Evolutionary conservation across 2,329 filamentous ascomycete species (phyloP), one percentile per base, ranked within the genome.

Genomic region (Colletotrichum cuscutae): DNA sequence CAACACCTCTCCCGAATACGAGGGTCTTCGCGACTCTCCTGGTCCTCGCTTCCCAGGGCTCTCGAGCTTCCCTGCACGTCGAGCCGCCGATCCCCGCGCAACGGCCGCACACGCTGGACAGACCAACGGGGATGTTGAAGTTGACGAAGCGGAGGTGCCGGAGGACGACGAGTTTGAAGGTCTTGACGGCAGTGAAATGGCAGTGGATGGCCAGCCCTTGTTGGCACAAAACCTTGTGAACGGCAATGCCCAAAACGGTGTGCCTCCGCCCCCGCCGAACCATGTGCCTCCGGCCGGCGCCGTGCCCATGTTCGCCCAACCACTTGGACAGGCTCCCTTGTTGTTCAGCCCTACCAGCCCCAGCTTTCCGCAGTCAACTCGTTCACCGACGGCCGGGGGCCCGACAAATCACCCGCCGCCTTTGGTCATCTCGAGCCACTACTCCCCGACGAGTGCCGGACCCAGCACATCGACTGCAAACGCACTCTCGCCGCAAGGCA

Each of bases 1-100:
- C 52, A 97, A 95, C 76, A 85, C 81, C 0, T 83, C 85, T 12
- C 80, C 82, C 0, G 82, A 84, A 42, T 90, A 89, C 66, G 83
- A 86, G 53, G 82, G 84, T 4, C 77, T 85, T 8, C 84, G 85
- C 35, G 82, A 85, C 7, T 79, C 68, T 59, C 76, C 26, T 73
- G 66, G 56, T 70, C 53, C 65, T 65, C 70, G 75, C 66, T 74
- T 64, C 71, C 74, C 35, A 59, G 71, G 53, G 13, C 74, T 65
- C 63, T 53, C 42, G 49, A 68, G 46, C 60, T 37, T 42, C 54
- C 49, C 59, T 5, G 52, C 53, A 19, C 35, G 64, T 19, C 59
- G 71, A 9, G 26, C 59, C 52, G 35, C 67, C 30, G 49, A 60
- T 35, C 35, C 56, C 28, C 71, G 32, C 57, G 75, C 68, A 30